Percentiles rank a stretch among this genome's conserved stretches.
phyloP scores from a whole-genome alignment of 495 filamentous ascomycete species.

The Clavariopsis aquatica region DNA sequence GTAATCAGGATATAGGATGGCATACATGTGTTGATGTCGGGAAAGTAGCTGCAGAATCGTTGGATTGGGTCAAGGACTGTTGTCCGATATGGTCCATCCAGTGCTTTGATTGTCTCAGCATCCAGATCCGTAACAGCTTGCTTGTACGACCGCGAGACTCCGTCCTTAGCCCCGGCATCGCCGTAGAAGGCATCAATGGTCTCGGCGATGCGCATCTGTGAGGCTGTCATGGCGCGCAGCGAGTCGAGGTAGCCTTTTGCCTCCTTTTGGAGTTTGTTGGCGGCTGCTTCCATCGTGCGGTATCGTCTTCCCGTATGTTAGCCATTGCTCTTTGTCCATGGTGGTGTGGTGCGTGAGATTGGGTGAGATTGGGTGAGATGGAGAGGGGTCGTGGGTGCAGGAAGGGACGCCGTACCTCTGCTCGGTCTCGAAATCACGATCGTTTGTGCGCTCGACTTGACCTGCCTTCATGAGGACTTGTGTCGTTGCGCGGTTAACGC shows the following conservation, averaged over 20 bases:
- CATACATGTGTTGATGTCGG: conserved; percentile 95
- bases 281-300: conserved; percentile 92
- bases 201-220: conserved; percentile 98
- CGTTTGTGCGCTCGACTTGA: conserved; percentile 96
- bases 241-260: conserved; percentile 97
- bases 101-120: conserved; percentile 94
- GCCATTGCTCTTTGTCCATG: neutral
- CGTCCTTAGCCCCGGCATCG: conserved; percentile 89
- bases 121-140: conserved; percentile 97
- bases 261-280: conserved; percentile 90
- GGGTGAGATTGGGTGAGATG: conserved; percentile 3
- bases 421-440: conserved; percentile 98
- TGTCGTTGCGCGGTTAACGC: conserved; percentile 96
- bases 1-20: conserved; percentile 4
- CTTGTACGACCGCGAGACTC: conserved; percentile 94
- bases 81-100: conserved; percentile 94
- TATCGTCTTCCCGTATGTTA: conserved; percentile 63
- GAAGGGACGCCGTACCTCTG: conserved; percentile 63
- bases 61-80: conserved; percentile 94
- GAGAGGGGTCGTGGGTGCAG: neutral
- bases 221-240: conserved; percentile 96
- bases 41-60: conserved; percentile 96
- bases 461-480: conserved; percentile 99
- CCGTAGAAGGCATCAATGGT: conserved; percentile 99
- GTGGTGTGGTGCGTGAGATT: neutral